Evolutionary conservation across 768 basidiomycete species (phyloP).

Genomic region (Panellus pusillus): DNA sequence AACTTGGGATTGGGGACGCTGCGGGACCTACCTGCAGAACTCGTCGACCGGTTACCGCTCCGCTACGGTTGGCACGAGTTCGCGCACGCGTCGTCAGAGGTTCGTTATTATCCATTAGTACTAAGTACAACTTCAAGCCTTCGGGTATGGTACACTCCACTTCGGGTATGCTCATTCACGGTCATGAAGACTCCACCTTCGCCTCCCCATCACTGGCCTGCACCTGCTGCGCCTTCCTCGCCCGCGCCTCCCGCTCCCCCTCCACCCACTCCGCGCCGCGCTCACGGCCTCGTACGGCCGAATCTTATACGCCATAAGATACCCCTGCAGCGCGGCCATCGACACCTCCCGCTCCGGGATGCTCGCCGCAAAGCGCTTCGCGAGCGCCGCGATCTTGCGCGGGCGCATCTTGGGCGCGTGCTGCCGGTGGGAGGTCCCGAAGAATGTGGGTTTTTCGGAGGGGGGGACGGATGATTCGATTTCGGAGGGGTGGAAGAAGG

Average conservation of each 20-base stretch:
- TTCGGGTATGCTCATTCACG: no score
- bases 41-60: no score
- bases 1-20: no score
- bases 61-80: no score
- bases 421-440: slow-evolving; percentile 27
- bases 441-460: slow-evolving; percentile 9
- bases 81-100: no score
- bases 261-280: slow-evolving; percentile 44
- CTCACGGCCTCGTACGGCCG: slow-evolving; percentile 50
- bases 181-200: no score
- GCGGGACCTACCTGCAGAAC: no score
- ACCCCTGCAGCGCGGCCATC: slow-evolving; percentile 41
- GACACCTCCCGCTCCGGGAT: slow-evolving; percentile 41
- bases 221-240: slow-evolving; percentile 6
- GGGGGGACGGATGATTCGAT: background rate
- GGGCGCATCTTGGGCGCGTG: slow-evolving; percentile 37
- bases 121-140: no score
- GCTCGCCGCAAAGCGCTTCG: slow-evolving; percentile 45
- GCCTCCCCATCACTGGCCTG: background rate
- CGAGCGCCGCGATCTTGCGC: slow-evolving; percentile 38
- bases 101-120: no score
- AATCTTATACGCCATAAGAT: slow-evolving; percentile 62
- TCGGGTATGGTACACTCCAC: no score
- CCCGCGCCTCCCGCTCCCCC: slow-evolving; percentile 30
- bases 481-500: background rate